phyloP scores from a whole-genome alignment of 2,329 filamentous ascomycete genomes.

The Balansia obtecta region DNA sequence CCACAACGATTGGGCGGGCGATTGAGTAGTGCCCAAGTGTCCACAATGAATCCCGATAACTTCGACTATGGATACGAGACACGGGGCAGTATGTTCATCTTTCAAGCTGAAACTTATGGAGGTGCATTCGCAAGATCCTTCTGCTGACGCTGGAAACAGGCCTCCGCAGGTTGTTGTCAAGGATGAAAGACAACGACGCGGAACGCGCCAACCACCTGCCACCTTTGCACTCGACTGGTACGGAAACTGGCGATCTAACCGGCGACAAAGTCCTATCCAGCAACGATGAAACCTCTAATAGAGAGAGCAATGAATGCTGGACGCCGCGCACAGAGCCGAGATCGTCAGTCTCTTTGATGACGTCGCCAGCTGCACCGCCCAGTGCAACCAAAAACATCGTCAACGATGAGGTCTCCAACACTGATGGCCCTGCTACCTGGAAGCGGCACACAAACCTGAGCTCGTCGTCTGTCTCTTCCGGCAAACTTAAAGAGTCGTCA shows the following conservation, averaged over 20 bases:
- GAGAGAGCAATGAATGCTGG: not conserved
- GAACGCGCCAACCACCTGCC: not conserved
- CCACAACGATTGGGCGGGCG: not conserved
- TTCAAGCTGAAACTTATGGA: not conserved
- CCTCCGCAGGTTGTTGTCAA: not conserved
- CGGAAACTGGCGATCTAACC: not conserved
- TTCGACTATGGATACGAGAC: not conserved
- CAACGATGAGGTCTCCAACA: too few species aligned
- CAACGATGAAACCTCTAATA: not conserved
- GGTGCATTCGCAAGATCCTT: too few species aligned
- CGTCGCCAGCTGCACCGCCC: not conserved
- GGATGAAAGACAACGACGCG: not conserved
- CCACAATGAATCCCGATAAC: not conserved
- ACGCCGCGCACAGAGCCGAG: not conserved
- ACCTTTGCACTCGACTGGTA: not conserved
- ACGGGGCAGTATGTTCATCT: conserved; percentile 1
- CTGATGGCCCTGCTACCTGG: too few species aligned
- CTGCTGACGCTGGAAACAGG: not conserved
- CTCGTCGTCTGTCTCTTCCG: not conserved
- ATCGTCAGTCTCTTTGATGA: not conserved
- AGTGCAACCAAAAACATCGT: not conserved
- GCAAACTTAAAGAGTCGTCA: not conserved
- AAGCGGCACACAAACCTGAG: too few species aligned
- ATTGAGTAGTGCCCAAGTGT: not conserved
- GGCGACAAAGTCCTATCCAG: not conserved